Evolutionary conservation across 371 early-diverging fungal species (phyloP).

Genomic region (Haplosporangium sp.): DNA sequence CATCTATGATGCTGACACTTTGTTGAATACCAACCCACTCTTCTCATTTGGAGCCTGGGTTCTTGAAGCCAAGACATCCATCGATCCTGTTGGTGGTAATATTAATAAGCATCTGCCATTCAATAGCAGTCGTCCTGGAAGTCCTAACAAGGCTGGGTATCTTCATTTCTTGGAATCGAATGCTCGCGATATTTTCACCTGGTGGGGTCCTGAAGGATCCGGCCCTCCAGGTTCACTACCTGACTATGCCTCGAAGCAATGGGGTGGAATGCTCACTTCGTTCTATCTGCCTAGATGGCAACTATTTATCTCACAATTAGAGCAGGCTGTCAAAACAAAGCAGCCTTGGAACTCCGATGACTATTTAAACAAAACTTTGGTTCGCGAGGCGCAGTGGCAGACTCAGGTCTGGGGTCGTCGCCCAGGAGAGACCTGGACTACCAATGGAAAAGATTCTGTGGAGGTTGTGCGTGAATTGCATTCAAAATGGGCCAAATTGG

Average conservation of each 20-base stretch:
- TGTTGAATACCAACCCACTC: slow-evolving; percentile 24
- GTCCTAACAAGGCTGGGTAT: slow-evolving; percentile 31
- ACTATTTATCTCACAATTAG: slow-evolving; percentile 40
- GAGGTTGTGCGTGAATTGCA: slow-evolving; percentile 40
- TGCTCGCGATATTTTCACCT: slow-evolving; percentile 38
- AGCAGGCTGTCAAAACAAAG: slow-evolving; percentile 23
- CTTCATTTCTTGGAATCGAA: slow-evolving; percentile 53
- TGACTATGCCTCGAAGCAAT: slow-evolving; percentile 55
- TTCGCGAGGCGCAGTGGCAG: slow-evolving; percentile 34
- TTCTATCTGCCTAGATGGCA: slow-evolving; percentile 49
- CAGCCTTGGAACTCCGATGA: slow-evolving; percentile 4
- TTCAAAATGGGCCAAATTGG: slow-evolving; percentile 16
- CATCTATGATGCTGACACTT: slow-evolving; percentile 26
- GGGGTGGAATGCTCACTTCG: slow-evolving; percentile 43
- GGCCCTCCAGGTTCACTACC: slow-evolving; percentile 15
- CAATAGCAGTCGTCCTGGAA: neutral
- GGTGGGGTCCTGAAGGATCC: slow-evolving; percentile 48
- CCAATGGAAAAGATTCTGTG: slow-evolving; percentile 41
- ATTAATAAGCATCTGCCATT: slow-evolving; percentile 9
- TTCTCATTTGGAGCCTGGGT: slow-evolving; percentile 38
- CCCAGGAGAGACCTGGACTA: slow-evolving; percentile 28
- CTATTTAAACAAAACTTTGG: slow-evolving; percentile 12
- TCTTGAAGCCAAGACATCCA: slow-evolving; percentile 21
- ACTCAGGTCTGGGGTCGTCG: slow-evolving; percentile 32
- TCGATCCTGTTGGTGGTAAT: slow-evolving; percentile 12